These are phyloP conservation scores for Chenopodium suecicum DNA, from an alignment of 148 eudicot genomes.

Conservation along the genomic window DNA sequence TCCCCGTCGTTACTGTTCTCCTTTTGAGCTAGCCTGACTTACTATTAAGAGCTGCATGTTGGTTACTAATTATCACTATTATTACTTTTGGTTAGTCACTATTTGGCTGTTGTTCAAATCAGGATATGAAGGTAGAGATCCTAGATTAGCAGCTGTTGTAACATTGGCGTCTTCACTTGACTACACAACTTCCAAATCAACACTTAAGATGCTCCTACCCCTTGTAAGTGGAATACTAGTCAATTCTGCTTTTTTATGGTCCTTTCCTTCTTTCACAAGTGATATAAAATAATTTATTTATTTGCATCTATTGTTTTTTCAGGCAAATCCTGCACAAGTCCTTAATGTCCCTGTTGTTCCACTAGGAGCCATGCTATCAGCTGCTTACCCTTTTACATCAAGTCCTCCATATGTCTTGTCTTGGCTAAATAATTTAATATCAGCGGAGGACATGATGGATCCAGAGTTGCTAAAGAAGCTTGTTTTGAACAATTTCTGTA, in stretches of 20 bases:
- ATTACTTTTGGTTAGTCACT: background rate
- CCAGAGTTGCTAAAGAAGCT: conserved; percentile 89
- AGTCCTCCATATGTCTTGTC: conserved; percentile 83
- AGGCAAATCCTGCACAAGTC: conserved; percentile 97
- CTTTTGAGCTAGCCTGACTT: no score
- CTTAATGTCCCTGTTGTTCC: conserved; percentile 97
- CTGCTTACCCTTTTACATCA: conserved; percentile 87
- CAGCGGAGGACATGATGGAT: conserved; percentile 96
- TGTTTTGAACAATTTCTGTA: conserved; percentile 88
- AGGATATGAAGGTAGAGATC: conserved; percentile 79
- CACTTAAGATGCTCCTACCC: conserved; percentile 87
- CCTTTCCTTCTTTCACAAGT: conserved; percentile 3
- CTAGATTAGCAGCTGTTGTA: conserved; percentile 70
- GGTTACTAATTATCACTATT: no score
- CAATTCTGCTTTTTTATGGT: background rate
- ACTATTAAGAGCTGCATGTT: no score
- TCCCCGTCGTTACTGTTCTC: no score
- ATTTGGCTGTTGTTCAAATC: conserved; percentile 8
- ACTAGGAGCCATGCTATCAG: conserved; percentile 84
- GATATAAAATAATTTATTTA: conserved; percentile 7
- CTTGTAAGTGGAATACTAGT: conserved; percentile 59
- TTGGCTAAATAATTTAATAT: conserved; percentile 83
- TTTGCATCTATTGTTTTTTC: conserved; percentile 21
- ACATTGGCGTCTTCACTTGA: conserved; percentile 94
- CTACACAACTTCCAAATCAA: conserved; percentile 84